Evolutionary conservation across 2,329 filamentous ascomycete species (phyloP), one percentile per base, ranked within the genome.

Genomic region (Xylariales sp.): DNA sequence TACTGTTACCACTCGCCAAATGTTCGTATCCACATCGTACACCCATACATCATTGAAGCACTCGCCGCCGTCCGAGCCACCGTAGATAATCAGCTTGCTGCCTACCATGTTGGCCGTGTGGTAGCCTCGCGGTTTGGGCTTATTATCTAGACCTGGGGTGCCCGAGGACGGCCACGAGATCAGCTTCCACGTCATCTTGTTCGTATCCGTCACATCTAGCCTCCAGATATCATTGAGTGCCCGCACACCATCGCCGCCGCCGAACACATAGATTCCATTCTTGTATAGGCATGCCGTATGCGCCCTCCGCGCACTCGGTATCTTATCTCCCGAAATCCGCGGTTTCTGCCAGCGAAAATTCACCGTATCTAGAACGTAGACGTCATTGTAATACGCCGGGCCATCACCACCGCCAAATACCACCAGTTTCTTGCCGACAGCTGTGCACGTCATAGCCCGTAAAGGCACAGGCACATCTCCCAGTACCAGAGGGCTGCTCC

Each of bases 11-110:
- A 65, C 54, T 43, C 72, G 76, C 78, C 82, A 85, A 17, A 65
- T 47, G 41, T 74, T 68, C 27, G 67, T 71, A 35, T 85, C 80
- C 5, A 84, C 74, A 54, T 85, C 80, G 61, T 83, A 85, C 20
- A 85, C 75, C 81, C 81, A 85, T 28, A 85, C 81, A 52, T 85
- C 81, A 54, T 81, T 74, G 61, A 85, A 85, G 60, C 81, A 85
- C 59, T 85, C 80, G 36, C 78, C 78, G 46, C 81, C 81, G 55
- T 85, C 81, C 4, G 78, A 83, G 23, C 81, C 81, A 27, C 81
- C 81, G 55, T 76, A 85, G 50, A 85, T 79, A 56, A 85, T 84
- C 44, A 85, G 73, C 62, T 85, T 85, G 59, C 73, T 74, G 46
- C 80, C 81, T 29, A 85, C 80, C 73, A 85, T 84, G 55, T 85